Percentiles rank a stretch among this genome's conserved stretches.
phyloP scores from a whole-genome alignment of 441 rosid species.

The Isatis lusitanica region DNA sequence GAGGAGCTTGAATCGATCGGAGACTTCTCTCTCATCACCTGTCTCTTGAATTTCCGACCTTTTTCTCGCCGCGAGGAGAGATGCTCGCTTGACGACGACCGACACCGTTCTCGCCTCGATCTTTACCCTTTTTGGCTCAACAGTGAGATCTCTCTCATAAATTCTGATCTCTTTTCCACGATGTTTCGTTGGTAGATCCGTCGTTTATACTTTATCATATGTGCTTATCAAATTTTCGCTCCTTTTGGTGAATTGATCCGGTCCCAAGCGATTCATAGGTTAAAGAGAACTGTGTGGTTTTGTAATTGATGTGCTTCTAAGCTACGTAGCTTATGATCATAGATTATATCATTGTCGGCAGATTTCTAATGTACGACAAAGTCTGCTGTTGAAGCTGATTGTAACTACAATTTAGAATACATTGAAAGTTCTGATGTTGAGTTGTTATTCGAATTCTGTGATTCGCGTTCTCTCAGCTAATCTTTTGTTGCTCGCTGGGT shows the following conservation, averaged over 20 bases:
- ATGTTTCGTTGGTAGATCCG: slow-evolving; percentile 30
- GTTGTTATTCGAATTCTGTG: background rate
- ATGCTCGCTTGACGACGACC: slow-evolving; percentile 29
- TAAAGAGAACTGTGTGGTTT: background rate
- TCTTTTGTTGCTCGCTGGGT: background rate
- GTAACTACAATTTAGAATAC: background rate
- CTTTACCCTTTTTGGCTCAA: slow-evolving; percentile 7
- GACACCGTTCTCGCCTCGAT: slow-evolving; percentile 10
- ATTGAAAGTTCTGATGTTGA: background rate
- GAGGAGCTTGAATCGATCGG: slow-evolving; percentile 18
- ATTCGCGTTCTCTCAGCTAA: background rate
- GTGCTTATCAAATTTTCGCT: background rate
- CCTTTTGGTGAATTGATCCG: slow-evolving; percentile 4
- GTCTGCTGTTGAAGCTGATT: background rate
- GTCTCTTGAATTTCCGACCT: slow-evolving; percentile 2
- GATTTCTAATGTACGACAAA: background rate
- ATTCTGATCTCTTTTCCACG: background rate
- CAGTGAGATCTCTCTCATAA: slow-evolving; percentile 20
- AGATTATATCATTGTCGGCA: background rate
- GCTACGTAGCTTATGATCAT: slow-evolving; percentile 32
- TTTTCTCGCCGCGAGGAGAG: background rate
- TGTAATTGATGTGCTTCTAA: slow-evolving; percentile 1
- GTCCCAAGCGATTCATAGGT: background rate
- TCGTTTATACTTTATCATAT: background rate
- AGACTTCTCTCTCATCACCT: background rate